Percentiles rank a stretch among this genome's conserved stretches.
These are phyloP conservation scores for Podaxis sp. DNA, from an alignment of 768 basidiomycete genomes.

Conservation along the genomic window DNA sequence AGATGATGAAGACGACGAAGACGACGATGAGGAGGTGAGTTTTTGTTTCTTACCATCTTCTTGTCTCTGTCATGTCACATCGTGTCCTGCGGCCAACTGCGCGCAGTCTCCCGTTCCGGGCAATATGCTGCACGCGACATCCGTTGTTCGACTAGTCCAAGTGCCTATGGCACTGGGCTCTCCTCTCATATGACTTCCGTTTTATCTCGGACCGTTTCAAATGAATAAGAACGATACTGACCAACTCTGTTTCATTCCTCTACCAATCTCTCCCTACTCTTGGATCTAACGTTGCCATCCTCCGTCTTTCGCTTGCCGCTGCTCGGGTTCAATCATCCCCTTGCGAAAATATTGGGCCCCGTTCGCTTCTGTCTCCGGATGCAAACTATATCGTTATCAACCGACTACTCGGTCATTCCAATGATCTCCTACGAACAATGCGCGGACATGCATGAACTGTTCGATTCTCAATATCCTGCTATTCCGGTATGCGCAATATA, in stretches of 20 bases:
- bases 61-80: neutral
- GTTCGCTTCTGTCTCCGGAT: too few species aligned
- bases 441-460: too few species aligned
- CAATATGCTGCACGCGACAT: neutral
- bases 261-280: neutral
- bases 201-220: neutral
- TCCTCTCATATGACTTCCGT: neutral
- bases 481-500: constrained; percentile 19
- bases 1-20: constrained; percentile 66
- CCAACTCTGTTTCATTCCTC: neutral
- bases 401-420: too few species aligned
- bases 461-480: too few species aligned
- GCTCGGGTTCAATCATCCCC: neutral
- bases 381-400: too few species aligned
- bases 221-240: neutral
- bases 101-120: neutral
- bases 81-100: neutral
- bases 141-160: neutral
- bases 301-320: neutral
- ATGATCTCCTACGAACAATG: too few species aligned
- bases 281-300: neutral
- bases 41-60: constrained; percentile 19
- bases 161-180: neutral
- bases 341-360: too few species aligned
- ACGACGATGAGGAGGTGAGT: constrained; percentile 55